These are phyloP conservation scores for Aspergillus pseudotamarii DNA, from an alignment of 2,329 filamentous ascomycete species.

Conservation along the genomic window DNA sequence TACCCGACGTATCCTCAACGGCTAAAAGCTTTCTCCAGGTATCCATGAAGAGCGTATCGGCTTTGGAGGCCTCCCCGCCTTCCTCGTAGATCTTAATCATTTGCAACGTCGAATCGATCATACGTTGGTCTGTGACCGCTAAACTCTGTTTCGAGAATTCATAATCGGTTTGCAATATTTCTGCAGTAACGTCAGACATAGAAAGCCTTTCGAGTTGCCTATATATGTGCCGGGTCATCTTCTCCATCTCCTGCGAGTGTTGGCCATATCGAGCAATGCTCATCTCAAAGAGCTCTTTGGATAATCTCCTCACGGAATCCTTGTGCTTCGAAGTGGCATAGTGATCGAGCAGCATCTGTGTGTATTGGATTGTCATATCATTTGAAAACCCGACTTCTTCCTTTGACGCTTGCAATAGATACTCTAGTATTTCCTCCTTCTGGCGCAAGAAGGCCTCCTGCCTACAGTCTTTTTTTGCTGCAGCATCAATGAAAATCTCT, in stretches of 20 bases:
- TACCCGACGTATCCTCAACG: background rate
- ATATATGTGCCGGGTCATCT: background rate
- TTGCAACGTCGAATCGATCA: conserved; percentile 3
- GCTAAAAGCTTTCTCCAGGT: conserved; percentile 1
- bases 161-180: background rate
- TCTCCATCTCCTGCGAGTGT: background rate
- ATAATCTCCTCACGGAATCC: background rate
- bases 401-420: background rate
- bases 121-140: background rate
- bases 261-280: background rate
- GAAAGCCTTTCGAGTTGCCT: background rate
- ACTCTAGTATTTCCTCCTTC: background rate
- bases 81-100: conserved; percentile 1
- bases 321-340: background rate
- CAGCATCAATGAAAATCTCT: background rate
- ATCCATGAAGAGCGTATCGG: conserved; percentile 1
- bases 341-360: conserved; percentile 5
- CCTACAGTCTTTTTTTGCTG: background rate
- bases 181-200: background rate
- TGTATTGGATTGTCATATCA: background rate
- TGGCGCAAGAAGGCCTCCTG: background rate
- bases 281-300: conserved; percentile 3
- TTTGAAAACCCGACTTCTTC: conserved; percentile 1
- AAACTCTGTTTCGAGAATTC: conserved; percentile 5
- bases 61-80: background rate